Evolutionary conservation across 306 rosid genomes (phyloP).

Genomic region (Rubus parviflorus): DNA sequence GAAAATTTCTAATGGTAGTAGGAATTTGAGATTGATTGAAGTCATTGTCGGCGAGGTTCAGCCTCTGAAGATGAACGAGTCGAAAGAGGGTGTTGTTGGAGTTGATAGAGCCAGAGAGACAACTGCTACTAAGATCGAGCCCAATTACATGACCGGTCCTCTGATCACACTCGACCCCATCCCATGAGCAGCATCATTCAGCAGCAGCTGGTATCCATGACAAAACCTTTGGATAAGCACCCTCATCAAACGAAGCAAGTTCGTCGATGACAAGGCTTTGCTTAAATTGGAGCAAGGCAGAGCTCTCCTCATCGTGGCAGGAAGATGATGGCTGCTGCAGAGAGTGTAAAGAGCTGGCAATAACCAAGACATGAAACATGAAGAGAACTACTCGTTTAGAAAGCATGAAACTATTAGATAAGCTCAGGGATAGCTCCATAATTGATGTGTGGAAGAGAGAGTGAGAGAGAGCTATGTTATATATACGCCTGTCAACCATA

Average conservation of each 20-base stretch:
- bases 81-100: constrained; percentile 11
- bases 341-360: neutral
- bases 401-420: neutral
- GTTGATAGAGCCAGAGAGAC: constrained; percentile 2
- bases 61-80: constrained; percentile 15
- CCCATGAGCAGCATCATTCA: constrained; percentile 17
- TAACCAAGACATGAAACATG: neutral
- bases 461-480: neutral
- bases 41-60: constrained; percentile 16
- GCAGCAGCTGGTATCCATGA: constrained; percentile 6
- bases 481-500: neutral
- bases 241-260: neutral
- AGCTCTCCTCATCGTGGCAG: constrained; percentile 24
- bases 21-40: constrained; percentile 19
- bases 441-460: neutral
- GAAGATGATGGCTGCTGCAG: neutral
- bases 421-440: neutral
- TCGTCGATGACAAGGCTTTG: neutral
- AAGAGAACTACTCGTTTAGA: neutral
- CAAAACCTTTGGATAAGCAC: constrained; percentile 9
- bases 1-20: neutral
- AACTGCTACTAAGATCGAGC: constrained; percentile 15
- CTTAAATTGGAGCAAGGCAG: constrained; percentile 14
- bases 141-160: constrained; percentile 7
- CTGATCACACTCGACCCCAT: constrained; percentile 15